Base-by-base conservation (phyloP, 345 rosid genomes). In the Firmiana major region DNA sequence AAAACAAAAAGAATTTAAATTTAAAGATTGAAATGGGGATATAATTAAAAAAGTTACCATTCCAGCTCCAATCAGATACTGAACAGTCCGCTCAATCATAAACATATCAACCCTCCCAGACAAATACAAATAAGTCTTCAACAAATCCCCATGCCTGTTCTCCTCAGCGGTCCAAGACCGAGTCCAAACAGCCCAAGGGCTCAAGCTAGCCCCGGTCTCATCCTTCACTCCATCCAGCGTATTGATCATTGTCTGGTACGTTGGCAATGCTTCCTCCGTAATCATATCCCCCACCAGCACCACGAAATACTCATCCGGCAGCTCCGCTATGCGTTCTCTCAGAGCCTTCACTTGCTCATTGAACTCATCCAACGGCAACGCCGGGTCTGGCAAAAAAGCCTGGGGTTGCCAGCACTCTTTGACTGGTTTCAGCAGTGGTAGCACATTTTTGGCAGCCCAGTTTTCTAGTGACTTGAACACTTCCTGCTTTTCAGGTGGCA, bases 201-300 rank as follows among this genome's bases (percentile, higher is more conserved):
- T 85, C 9, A 24, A 42, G 79, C 97, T 90, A 3, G 91, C 89
- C 19, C 97, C 95, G 0, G 93, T 92, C 86, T 92, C 93, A 53
- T 92, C 97, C 49, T 76, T 83, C 12, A 89, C 93, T 2, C 90
- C 97, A 15, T 92, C 97, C 0, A 92, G 86, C 2, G 95, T 90
- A 79, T 92, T 92, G 77, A 90, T 74, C 85, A 90, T 86, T 9
- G 92, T 88, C 80, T 88, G 91, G 64, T 92, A 92, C 22, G 92
- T 92, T 0, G 94, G 97, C 75, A 90, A 70, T 0, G 97, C 97
- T 15, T 90, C 94, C 83, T 92, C 97, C 3, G 97, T 92, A 62
- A 92, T 85, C 95, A 92, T 92, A 79, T 92, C 97, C 9, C 97
- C 97, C 13, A 88, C 91, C 79, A 92, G 76, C 70, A 92, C 97